Conservation (phyloP, 1,284 basidiomycete species). For the Puccinia horiana region DNA sequence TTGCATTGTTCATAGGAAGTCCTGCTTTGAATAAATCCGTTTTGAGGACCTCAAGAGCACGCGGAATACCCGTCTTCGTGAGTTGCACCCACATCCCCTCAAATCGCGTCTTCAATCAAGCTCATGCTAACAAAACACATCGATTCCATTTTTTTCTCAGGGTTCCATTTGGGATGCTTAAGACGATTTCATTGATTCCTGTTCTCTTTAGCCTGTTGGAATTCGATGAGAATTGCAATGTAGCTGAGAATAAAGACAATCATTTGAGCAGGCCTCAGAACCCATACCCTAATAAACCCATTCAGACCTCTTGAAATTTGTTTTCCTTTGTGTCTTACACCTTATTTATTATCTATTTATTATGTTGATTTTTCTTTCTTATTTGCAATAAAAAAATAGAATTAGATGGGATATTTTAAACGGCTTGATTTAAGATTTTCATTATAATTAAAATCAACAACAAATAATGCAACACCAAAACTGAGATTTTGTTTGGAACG, state of each 20-base stretch:
- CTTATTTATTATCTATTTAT: no score
- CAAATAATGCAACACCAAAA: no score
- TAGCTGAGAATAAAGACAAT: background rate
- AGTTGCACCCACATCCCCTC: background rate
- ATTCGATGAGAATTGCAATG: background rate
- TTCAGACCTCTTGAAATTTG: no score
- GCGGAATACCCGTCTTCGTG: constrained; percentile 49
- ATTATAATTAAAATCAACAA: no score
- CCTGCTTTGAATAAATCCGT: constrained; percentile 42
- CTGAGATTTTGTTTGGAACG: no score
- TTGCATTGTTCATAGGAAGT: constrained; percentile 50
- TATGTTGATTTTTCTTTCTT: no score
- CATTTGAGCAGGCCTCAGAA: constrained; percentile 19
- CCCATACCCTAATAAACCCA: no score
- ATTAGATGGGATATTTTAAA: no score
- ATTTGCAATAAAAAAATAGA: no score
- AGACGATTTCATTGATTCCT: background rate
- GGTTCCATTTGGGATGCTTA: constrained; percentile 50
- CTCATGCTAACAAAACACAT: background rate
- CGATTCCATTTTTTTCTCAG: constrained; percentile 1
- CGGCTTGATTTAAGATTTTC: no score
- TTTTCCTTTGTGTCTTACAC: no score
- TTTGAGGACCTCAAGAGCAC: constrained; percentile 41
- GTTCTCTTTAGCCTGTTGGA: background rate
- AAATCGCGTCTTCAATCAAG: background rate